Evolutionary conservation across 352 stramenopile species (phyloP).

Genomic region (Phytophthora sojae): DNA sequence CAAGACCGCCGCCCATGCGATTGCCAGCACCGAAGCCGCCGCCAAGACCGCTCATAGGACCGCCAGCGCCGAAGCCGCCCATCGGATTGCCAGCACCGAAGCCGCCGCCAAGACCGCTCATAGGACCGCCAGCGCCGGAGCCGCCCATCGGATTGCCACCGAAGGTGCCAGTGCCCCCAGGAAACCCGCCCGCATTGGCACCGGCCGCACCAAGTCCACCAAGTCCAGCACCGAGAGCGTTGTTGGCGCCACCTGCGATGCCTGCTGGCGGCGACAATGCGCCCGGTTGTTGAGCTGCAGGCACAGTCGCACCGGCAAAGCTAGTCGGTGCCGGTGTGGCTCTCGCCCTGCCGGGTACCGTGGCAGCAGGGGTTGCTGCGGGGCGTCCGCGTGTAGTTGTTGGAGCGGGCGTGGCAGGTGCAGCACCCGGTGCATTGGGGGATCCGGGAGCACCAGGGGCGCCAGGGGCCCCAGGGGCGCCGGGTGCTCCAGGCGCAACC

Average conservation of each 20-base stretch:
- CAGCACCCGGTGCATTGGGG: slow-evolving; percentile 1
- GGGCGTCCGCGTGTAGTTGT: slow-evolving; percentile 21
- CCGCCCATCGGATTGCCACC: background rate
- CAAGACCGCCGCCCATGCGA: background rate
- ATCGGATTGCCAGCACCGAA: slow-evolving; percentile 5
- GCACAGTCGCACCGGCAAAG: background rate
- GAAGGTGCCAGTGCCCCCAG: background rate
- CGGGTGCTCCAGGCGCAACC: slow-evolving; percentile 16
- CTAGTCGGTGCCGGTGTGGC: slow-evolving; percentile 31
- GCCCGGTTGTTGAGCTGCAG: slow-evolving; percentile 6
- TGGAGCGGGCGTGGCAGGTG: slow-evolving; percentile 12
- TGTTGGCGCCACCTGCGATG: slow-evolving; percentile 1
- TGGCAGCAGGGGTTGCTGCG: slow-evolving; percentile 26
- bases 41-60: slow-evolving; percentile 5
- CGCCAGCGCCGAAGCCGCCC: slow-evolving; percentile 3
- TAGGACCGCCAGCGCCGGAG: slow-evolving; percentile 7
- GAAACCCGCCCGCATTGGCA: slow-evolving; percentile 4
- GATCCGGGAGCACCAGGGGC: slow-evolving; percentile 1
- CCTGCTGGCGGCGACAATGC: slow-evolving; percentile 1
- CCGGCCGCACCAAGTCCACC: background rate
- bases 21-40: slow-evolving; percentile 22
- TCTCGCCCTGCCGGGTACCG: slow-evolving; percentile 9
- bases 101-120: slow-evolving; percentile 3
- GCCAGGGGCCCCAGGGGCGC: slow-evolving; percentile 18
- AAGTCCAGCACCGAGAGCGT: slow-evolving; percentile 1